Evolutionary conservation across 1,284 basidiomycete genomes (phyloP), one percentile per base, ranked within the genome.

Genomic region (Lignosus rhinocerotis): DNA sequence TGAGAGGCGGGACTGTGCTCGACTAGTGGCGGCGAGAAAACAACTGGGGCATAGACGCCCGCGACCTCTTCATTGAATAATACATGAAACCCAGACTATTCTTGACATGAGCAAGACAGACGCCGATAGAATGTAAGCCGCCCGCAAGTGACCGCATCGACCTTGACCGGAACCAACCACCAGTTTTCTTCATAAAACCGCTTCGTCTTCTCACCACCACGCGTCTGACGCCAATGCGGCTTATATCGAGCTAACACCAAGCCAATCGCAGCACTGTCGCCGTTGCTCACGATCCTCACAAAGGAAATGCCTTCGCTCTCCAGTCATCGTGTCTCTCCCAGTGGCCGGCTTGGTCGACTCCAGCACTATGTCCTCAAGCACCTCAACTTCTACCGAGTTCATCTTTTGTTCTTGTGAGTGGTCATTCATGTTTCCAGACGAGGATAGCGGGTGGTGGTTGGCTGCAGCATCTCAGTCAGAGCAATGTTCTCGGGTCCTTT

Each of bases 341-440:
- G 44, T 47, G 19, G 30, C n/a, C 51, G 44, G 53, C 30, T 61
- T 44, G 45, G 30, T 32, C 33, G 44, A 42, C 25, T 58, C 55
- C 39, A 44, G 53, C 48, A 47, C 32, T 72, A 70, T 51, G 42
- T 81, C 44, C 66, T 67, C 56, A 70, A 72, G 57, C 77, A 85
- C 64, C 84, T 90, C 69, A 90, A 90, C 70, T 90, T 90, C 69
- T 90, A 83, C 66, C 80, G 88, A 12, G 68, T 86, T 45, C 87
- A 89, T 66, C 70, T 80, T 4, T 70, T 83, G 9, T 78, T 78
- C 70, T 83, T 84, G 82, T 83, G 66, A 67, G 83, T 71, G 12
- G 41, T 31, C 42, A 47, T 41, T 44, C 19, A 51, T 44, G 43
- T 42, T 51, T 31, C 43, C 21, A 48, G 44, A 44, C 11, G 38